A percentile compares a stretch with the other conserved stretches of the same genome.
Conservation (phyloP, 1,139 yeast genomes). For the Kodamaea sp. region DNA sequence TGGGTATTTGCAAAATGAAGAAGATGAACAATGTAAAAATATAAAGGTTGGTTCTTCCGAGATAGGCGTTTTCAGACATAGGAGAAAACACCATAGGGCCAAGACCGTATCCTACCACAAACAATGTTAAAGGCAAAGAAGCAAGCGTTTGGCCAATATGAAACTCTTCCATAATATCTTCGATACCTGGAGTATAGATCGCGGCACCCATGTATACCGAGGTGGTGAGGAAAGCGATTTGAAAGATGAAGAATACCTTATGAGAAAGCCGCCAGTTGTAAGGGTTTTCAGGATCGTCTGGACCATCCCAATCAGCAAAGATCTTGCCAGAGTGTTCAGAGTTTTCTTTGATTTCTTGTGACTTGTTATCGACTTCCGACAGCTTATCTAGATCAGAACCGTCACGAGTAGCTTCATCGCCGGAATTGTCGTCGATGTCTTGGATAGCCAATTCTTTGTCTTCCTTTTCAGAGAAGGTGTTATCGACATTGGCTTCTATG, state of each 20-base stretch:
- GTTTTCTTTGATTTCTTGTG: too few relatives aligned
- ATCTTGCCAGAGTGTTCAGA: too few relatives aligned
- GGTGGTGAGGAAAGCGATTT: conserved; percentile 48
- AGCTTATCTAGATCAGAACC: too few relatives aligned
- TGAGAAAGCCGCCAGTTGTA: conserved; percentile 50
- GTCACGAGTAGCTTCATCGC: too few relatives aligned
- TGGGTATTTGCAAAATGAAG: conserved; percentile 33
- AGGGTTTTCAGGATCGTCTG: conserved; percentile 60
- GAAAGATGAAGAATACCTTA: conserved; percentile 39
- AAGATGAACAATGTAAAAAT: conserved; percentile 30
- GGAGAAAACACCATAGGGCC: conserved; percentile 46
- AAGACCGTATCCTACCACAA: conserved; percentile 41
- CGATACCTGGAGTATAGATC: conserved; percentile 57
- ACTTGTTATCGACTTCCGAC: too few relatives aligned
- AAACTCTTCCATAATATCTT: conserved; percentile 29
- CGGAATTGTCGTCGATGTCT: too few relatives aligned
- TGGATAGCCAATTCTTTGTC: too few relatives aligned
- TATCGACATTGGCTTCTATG: too few relatives aligned
- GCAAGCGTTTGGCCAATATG: conserved; percentile 28
- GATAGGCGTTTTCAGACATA: conserved; percentile 38
- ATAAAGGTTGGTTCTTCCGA: conserved; percentile 54
- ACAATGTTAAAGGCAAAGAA: conserved; percentile 35
- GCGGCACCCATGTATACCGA: conserved; percentile 65
- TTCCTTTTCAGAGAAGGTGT: too few relatives aligned
- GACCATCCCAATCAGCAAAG: conserved; percentile 46